Conservation (phyloP, 2,329 filamentous ascomycete genomes). For the Aphanocladium album region DNA sequence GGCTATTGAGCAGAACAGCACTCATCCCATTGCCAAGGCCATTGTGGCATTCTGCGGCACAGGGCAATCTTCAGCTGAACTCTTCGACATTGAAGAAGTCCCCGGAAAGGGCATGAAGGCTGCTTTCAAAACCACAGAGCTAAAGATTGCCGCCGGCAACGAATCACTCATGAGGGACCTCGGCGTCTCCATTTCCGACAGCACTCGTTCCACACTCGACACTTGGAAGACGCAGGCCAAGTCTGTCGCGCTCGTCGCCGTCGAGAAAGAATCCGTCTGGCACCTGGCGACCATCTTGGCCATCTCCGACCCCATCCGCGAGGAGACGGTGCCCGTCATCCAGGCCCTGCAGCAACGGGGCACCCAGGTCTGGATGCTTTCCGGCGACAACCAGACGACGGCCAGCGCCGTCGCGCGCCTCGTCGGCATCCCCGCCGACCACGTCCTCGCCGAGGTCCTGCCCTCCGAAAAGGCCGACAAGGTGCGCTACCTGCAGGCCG, state of each 20-base stretch:
- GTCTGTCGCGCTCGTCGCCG: slow-evolving; percentile 57
- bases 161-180: slow-evolving; percentile 60
- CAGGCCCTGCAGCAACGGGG: slow-evolving; percentile 57
- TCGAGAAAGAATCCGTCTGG: slow-evolving; percentile 35
- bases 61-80: slow-evolving; percentile 26
- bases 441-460: slow-evolving; percentile 83
- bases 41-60: slow-evolving; percentile 57
- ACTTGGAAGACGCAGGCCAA: slow-evolving; percentile 60
- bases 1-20: slow-evolving; percentile 64
- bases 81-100: slow-evolving; percentile 55
- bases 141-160: slow-evolving; percentile 64
- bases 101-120: slow-evolving; percentile 68
- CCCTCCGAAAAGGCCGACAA: slow-evolving; percentile 76
- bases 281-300: slow-evolving; percentile 62
- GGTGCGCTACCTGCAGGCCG: slow-evolving; percentile 58
- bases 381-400: slow-evolving; percentile 83
- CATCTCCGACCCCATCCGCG: slow-evolving; percentile 75
- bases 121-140: slow-evolving; percentile 34
- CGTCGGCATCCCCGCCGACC: slow-evolving; percentile 66
- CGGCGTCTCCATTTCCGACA: slow-evolving; percentile 33
- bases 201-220: slow-evolving; percentile 35
- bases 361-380: slow-evolving; percentile 84
- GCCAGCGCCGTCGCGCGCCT: slow-evolving; percentile 71
- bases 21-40: slow-evolving; percentile 69
- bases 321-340: slow-evolving; percentile 64